These are phyloP conservation scores for Leccinellum rugosiceps DNA, from an alignment of 768 basidiomycete species.

Conservation along the genomic window DNA sequence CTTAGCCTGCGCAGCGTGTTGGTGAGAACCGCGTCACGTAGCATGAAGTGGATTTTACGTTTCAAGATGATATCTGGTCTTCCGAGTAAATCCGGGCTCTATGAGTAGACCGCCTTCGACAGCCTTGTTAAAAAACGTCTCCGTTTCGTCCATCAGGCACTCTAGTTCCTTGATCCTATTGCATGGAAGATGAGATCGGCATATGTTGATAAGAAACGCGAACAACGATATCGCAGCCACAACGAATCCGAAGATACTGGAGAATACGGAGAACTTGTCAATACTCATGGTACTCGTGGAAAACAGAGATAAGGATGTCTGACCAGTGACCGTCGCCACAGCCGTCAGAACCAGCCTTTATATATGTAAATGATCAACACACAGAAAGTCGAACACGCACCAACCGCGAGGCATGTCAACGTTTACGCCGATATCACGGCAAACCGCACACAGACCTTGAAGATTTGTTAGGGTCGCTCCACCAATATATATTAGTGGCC, in stretches of 20 bases:
- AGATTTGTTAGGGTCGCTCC: not conserved
- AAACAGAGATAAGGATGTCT: not conserved
- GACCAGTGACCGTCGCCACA: not conserved
- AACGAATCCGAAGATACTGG: slow-evolving; percentile 1
- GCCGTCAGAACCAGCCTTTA: not conserved
- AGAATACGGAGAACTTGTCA: not conserved
- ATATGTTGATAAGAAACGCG: not conserved
- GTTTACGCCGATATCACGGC: not conserved
- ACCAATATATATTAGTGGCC: too few species aligned
- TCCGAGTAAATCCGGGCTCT: not conserved
- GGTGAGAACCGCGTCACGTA: not conserved
- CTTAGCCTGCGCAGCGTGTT: not conserved
- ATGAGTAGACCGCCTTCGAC: slow-evolving; percentile 7
- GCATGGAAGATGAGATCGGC: slow-evolving; percentile 1
- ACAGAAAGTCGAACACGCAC: not conserved
- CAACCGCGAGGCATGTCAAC: not conserved
- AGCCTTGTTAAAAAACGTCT: not conserved
- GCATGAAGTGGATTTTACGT: not conserved
- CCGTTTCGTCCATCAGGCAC: not conserved
- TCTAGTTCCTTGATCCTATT: slow-evolving; percentile 7
- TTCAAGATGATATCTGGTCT: not conserved
- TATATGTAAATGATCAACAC: not conserved
- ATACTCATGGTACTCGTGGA: not conserved
- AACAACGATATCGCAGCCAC: not conserved
- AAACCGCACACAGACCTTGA: not conserved